A percentile compares a stretch with the other conserved stretches of the same genome.
Evolutionary conservation across 2,329 filamentous ascomycete species (phyloP).

Genomic region (Aspergillus clavatus): DNA sequence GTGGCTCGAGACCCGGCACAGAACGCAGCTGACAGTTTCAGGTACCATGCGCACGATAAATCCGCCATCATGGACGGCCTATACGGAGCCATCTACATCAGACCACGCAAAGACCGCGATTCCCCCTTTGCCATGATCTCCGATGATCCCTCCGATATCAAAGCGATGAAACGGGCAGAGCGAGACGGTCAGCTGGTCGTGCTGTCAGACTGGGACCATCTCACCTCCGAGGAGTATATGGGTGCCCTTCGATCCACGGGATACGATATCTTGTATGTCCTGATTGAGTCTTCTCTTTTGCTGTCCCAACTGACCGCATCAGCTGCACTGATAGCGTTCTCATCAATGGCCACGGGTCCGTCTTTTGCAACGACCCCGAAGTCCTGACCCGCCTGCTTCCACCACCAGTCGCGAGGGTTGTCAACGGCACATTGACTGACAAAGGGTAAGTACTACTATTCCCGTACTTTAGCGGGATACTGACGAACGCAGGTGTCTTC

Average conservation of each 20-base stretch:
- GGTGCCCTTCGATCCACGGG: conserved; percentile 21
- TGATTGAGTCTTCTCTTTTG: neutral
- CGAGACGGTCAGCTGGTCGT: conserved; percentile 45
- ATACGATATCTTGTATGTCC: conserved; percentile 19
- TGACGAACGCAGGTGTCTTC: conserved; percentile 10
- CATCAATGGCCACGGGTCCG: conserved; percentile 16
- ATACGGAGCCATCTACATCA: conserved; percentile 45
- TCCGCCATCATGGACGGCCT: conserved; percentile 56
- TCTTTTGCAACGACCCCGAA: conserved; percentile 16
- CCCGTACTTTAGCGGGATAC: no score
- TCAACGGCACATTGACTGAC: conserved; percentile 14
- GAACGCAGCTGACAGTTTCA: conserved; percentile 2
- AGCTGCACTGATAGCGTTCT: conserved; percentile 20
- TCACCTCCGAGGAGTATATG: conserved; percentile 47
- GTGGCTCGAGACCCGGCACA: neutral
- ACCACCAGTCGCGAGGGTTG: conserved; percentile 1
- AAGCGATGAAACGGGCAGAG: conserved; percentile 49
- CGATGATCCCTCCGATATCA: conserved; percentile 33
- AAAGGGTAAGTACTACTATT: conserved; percentile 14
- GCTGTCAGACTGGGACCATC: conserved; percentile 54
- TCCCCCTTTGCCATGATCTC: conserved; percentile 50
- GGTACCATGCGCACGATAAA: conserved; percentile 50
- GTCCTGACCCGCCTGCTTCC: conserved; percentile 11
- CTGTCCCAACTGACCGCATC: neutral
- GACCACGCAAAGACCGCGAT: conserved; percentile 7